Conservation (phyloP, 2,329 filamentous ascomycete genomes). For the Byssothecium circinans region DNA sequence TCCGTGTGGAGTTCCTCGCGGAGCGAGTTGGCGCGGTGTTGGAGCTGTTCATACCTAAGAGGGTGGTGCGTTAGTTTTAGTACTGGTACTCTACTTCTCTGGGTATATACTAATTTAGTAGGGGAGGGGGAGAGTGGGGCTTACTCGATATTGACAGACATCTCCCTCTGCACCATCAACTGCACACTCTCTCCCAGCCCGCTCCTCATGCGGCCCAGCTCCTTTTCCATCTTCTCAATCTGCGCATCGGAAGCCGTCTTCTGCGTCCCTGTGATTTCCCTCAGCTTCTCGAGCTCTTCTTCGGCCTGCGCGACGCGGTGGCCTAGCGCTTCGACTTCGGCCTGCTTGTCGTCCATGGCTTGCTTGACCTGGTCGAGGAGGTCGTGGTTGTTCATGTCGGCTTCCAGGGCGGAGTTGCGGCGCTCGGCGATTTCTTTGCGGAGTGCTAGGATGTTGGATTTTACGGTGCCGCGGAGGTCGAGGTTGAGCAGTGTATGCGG, state of each 20-base stretch:
- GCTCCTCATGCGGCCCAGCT: slow-evolving; percentile 88
- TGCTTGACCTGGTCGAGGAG: slow-evolving; percentile 93
- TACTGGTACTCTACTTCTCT: too few relatives aligned
- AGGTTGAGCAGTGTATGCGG: slow-evolving; percentile 85
- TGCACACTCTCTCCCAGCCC: slow-evolving; percentile 84
- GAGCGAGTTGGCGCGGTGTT: slow-evolving; percentile 77
- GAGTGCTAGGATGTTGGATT: slow-evolving; percentile 73
- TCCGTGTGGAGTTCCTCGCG: slow-evolving; percentile 98
- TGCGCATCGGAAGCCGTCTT: slow-evolving; percentile 88
- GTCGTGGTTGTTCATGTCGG: slow-evolving; percentile 93
- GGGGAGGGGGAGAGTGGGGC: slow-evolving; percentile 41
- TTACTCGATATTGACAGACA: slow-evolving; percentile 94
- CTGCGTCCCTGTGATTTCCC: slow-evolving; percentile 82
- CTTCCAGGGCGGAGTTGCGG: slow-evolving; percentile 77
- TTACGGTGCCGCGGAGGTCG: slow-evolving; percentile 81
- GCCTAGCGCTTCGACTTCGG: slow-evolving; percentile 87
- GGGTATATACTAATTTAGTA: too few relatives aligned
- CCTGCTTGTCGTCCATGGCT: slow-evolving; percentile 91
- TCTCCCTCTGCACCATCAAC: slow-evolving; percentile 90
- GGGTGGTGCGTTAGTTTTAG: too few relatives aligned
- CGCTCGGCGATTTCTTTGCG: slow-evolving; percentile 93
- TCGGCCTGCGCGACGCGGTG: slow-evolving; percentile 86
- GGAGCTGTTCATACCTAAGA: slow-evolving; percentile 84
- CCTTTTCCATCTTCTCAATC: slow-evolving; percentile 98
- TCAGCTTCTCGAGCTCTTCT: slow-evolving; percentile 91